These are phyloP conservation scores for Pelargonium myrrhifolium DNA, from an alignment of 441 rosid genomes.

Conservation along the genomic window DNA sequence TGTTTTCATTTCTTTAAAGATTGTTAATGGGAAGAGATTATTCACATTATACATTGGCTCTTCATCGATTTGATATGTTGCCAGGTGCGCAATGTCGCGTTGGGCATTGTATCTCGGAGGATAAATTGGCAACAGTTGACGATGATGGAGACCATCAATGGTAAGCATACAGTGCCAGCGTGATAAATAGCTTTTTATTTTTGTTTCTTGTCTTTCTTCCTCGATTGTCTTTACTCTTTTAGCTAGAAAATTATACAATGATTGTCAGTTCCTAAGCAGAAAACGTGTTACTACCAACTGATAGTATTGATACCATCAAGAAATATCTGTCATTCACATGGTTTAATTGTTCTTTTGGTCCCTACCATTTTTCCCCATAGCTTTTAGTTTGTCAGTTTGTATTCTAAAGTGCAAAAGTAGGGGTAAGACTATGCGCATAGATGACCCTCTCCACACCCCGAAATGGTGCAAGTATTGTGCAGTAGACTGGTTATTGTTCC, in stretches of 20 bases:
- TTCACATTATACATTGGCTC: neutral
- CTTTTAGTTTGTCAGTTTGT: neutral
- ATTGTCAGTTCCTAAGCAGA: too few relatives aligned
- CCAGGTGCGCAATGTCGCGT: constrained; percentile 76
- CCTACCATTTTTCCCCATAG: neutral
- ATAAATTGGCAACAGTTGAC: constrained; percentile 81
- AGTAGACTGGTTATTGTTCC: too few relatives aligned
- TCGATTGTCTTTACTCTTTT: too few relatives aligned
- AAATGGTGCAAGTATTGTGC: too few relatives aligned
- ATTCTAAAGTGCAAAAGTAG: too few relatives aligned
- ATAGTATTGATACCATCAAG: too few relatives aligned
- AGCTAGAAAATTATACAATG: too few relatives aligned
- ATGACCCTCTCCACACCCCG: too few relatives aligned
- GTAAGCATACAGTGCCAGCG: constrained; percentile 32
- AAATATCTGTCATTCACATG: neutral
- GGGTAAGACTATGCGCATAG: too few relatives aligned
- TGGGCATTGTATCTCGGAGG: constrained; percentile 87
- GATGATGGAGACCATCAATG: constrained; percentile 64
- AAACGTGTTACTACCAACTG: too few relatives aligned
- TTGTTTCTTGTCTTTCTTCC: too few relatives aligned
- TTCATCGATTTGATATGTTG: constrained; percentile 3
- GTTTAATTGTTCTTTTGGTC: neutral
- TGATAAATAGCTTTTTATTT: too few relatives aligned
- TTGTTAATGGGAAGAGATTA: neutral
- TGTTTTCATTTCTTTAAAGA: neutral